Evolutionary conservation across 2,329 filamentous ascomycete genomes (phyloP).

Genomic region (Chaetomium sp.): DNA sequence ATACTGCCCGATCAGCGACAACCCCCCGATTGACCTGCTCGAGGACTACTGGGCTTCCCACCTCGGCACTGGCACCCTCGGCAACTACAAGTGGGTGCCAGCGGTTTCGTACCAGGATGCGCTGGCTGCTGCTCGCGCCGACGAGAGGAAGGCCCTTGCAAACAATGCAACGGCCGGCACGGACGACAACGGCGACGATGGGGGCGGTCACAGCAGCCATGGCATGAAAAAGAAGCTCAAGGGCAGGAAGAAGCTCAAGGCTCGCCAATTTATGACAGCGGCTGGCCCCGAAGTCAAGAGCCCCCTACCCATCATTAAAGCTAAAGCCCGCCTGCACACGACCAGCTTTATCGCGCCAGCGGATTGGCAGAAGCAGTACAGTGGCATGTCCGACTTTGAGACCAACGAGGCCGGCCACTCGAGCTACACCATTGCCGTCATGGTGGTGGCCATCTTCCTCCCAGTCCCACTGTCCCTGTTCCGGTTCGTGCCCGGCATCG

Average conservation of each 20-base stretch:
- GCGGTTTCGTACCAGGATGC: constrained; percentile 27
- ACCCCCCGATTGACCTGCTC: constrained; percentile 23
- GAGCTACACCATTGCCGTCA: constrained; percentile 35
- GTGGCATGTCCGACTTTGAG: constrained; percentile 55
- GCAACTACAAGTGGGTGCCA: constrained; percentile 27
- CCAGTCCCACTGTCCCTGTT: constrained; percentile 36
- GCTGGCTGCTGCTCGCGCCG: constrained; percentile 20
- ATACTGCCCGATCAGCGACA: constrained; percentile 31
- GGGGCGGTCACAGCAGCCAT: constrained; percentile 2
- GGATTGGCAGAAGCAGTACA: constrained; percentile 49
- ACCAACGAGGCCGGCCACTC: constrained; percentile 44
- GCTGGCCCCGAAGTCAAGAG: constrained; percentile 25
- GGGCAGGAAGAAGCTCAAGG: neutral
- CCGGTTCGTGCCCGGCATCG: constrained; percentile 41
- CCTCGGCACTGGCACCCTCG: constrained; percentile 29
- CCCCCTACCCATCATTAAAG: constrained; percentile 34
- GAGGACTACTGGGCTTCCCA: constrained; percentile 35
- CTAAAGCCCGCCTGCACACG: constrained; percentile 37
- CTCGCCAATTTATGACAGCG: constrained; percentile 9
- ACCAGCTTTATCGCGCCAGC: constrained; percentile 39
- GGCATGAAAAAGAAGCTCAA: neutral
- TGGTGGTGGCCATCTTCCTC: constrained; percentile 38
- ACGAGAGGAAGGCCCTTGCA: constrained; percentile 10
- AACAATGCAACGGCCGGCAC: constrained; percentile 6
- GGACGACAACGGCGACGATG: neutral